Percentiles rank a stretch among this genome's conserved stretches.
Evolutionary conservation across 1,284 basidiomycete species (phyloP).

Genomic region (Ceratobasidium sp.): DNA sequence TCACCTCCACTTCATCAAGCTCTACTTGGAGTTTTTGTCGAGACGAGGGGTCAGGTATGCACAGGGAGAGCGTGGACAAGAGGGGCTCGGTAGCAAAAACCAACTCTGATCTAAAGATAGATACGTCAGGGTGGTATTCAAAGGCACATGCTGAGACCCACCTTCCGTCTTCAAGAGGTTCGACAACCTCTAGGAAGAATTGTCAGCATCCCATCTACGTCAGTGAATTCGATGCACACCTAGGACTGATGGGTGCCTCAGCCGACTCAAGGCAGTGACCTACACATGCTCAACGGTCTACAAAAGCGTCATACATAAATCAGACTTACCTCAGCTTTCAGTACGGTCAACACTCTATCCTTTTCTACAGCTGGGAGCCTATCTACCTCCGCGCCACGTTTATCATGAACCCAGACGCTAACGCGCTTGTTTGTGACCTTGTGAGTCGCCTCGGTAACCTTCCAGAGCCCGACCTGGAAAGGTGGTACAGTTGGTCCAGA

Average conservation of each 20-base stretch:
- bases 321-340: constrained; percentile 82
- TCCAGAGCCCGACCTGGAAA: constrained; percentile 85
- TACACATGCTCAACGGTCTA: constrained; percentile 51
- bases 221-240: constrained; percentile 56
- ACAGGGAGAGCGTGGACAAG: constrained; percentile 75
- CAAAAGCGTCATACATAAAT: too few relatives aligned
- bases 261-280: constrained; percentile 83
- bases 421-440: constrained; percentile 88
- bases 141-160: constrained; percentile 32
- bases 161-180: constrained; percentile 94
- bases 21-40: constrained; percentile 59
- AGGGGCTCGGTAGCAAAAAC: constrained; percentile 93
- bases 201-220: neutral
- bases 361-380: constrained; percentile 64
- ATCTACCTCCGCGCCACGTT: constrained; percentile 76
- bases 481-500: constrained; percentile 58
- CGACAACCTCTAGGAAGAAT: constrained; percentile 79
- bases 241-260: constrained; percentile 93
- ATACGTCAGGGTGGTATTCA: neutral
- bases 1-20: constrained; percentile 88
- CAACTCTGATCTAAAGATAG: constrained; percentile 63
- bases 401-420: constrained; percentile 89
- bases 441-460: constrained; percentile 80
- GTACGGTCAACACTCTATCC: constrained; percentile 77
- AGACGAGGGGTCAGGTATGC: constrained; percentile 66